Base-by-base conservation (phyloP, 208 protist genomes). In the Vickermania ingenoplastis region DNA sequence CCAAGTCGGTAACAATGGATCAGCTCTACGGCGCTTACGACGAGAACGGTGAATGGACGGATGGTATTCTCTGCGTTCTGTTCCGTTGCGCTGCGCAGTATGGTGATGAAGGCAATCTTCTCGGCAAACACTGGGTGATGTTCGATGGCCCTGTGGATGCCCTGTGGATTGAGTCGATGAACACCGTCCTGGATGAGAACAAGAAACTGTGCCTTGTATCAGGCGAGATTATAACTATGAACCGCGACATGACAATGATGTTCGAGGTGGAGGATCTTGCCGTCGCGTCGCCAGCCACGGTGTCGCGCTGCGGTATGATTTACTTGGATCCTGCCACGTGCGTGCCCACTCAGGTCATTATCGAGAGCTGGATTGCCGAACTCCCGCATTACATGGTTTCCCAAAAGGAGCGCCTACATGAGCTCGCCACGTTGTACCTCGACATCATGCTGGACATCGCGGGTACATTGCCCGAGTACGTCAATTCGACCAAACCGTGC, bases 261-360 rank as follows among this genome's bases (percentile, higher is more conserved):
- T 98, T 99, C 77, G 97, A 99, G 71, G 92, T 98, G 30, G 91
- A 97, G 70, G 95, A 98, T 67, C 76, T 99, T 11, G 86, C 91
- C 22, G 94, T 97, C 7, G 97, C 97, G 23, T 98, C 96, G 1
- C 97, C 97, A 2, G 97, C 97, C 29, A 99, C 97, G 14, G 97
- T 99, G 13, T 97, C 91, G 17, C 84, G 98, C 27, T 98, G 97
- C 65, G 97, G 97, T 70, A 99, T 99, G 97, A 96, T 99, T 55
- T 99, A 98, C 81, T 83, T 99, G 68, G 95, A 99, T 57, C 96
- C 97, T 29, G 68, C 69, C 28, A 94, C 81, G 63, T 97, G 88
- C 63, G 81, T 85, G 29, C 96, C 78, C 30, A 81, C 77, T 58
- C 72, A 41, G 2, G 79, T 79, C 14, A 75, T 76, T 49, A 79